Evolutionary conservation across 495 filamentous ascomycete species (phyloP).

Genomic region (Parathielavia appendiculata): DNA sequence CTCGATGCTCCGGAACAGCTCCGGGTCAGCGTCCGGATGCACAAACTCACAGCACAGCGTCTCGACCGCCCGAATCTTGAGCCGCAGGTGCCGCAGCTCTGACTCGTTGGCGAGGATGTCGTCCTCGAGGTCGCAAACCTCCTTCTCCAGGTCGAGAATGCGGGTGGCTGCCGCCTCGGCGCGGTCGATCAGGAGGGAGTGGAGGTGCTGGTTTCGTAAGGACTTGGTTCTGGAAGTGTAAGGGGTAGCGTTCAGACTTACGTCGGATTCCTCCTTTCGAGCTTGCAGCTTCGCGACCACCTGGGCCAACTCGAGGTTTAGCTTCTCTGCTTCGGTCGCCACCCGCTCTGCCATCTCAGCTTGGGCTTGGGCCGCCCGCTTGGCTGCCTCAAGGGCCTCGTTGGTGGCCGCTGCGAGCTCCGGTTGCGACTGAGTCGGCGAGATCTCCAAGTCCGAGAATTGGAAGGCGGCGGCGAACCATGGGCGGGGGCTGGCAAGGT

Average conservation of each 20-base stretch:
- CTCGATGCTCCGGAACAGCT: slow-evolving; percentile 41
- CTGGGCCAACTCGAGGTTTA: slow-evolving; percentile 36
- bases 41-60: slow-evolving; percentile 42
- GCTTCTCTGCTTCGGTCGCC: slow-evolving; percentile 37
- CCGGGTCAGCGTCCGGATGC: slow-evolving; percentile 35
- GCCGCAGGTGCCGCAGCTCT: slow-evolving; percentile 48
- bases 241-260: slow-evolving; percentile 20
- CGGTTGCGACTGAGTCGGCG: slow-evolving; percentile 3
- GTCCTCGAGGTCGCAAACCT: slow-evolving; percentile 42
- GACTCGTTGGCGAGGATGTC: slow-evolving; percentile 28
- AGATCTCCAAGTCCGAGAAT: slow-evolving; percentile 10
- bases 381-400: slow-evolving; percentile 26
- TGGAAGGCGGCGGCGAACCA: slow-evolving; percentile 9
- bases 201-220: slow-evolving; percentile 43
- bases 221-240: not conserved
- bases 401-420: slow-evolving; percentile 25
- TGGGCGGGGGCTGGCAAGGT: slow-evolving; percentile 7
- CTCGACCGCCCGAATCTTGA: slow-evolving; percentile 51
- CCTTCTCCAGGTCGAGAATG: slow-evolving; percentile 47
- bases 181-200: slow-evolving; percentile 45
- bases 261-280: slow-evolving; percentile 49
- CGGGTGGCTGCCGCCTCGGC: slow-evolving; percentile 49
- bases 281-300: slow-evolving; percentile 37
- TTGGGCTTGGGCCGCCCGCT: slow-evolving; percentile 13
- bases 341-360: slow-evolving; percentile 31